These are phyloP conservation scores for Nothophoma quercina DNA, from an alignment of 2,329 filamentous ascomycete species.

Conservation along the genomic window DNA sequence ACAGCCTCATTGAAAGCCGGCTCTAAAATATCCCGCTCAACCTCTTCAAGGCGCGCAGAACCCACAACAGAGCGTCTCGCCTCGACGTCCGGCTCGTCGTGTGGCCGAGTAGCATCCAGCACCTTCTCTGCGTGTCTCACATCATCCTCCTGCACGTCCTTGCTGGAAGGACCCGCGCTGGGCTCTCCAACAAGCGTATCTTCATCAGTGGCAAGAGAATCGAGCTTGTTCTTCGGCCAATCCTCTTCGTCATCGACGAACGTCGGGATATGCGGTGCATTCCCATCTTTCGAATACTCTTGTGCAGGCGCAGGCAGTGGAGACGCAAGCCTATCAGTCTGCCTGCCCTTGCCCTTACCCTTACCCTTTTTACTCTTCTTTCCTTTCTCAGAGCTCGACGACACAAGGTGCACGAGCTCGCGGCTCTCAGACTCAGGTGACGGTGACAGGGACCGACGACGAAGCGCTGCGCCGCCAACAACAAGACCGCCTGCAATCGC, in stretches of 20 bases:
- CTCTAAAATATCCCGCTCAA: constrained; percentile 30
- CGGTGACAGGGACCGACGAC: background rate
- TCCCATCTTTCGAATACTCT: constrained; percentile 12
- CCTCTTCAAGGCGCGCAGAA: background rate
- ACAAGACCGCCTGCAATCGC: constrained; percentile 36
- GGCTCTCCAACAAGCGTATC: constrained; percentile 44
- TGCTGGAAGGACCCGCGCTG: constrained; percentile 22
- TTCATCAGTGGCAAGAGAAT: constrained; percentile 39
- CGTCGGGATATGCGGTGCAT: constrained; percentile 30
- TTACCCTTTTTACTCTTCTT: constrained; percentile 12
- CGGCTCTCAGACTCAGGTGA: background rate
- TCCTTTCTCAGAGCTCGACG: background rate
- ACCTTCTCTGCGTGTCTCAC: too few relatives aligned
- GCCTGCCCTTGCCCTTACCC: constrained; percentile 33
- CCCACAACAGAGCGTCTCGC: constrained; percentile 20
- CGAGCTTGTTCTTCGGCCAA: constrained; percentile 36
- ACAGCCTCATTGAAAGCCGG: constrained; percentile 28
- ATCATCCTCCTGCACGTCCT: constrained; percentile 31
- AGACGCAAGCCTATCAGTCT: constrained; percentile 16
- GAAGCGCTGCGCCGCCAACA: constrained; percentile 22
- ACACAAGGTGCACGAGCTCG: background rate
- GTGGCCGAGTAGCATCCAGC: constrained; percentile 35
- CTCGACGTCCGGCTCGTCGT: constrained; percentile 17
- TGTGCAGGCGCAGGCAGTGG: constrained; percentile 6
- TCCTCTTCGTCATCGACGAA: constrained; percentile 44